Evolutionary conservation across 257 asterid species (phyloP), one percentile per base, ranked within the genome.

Genomic region (Penstemon davidsonii): DNA sequence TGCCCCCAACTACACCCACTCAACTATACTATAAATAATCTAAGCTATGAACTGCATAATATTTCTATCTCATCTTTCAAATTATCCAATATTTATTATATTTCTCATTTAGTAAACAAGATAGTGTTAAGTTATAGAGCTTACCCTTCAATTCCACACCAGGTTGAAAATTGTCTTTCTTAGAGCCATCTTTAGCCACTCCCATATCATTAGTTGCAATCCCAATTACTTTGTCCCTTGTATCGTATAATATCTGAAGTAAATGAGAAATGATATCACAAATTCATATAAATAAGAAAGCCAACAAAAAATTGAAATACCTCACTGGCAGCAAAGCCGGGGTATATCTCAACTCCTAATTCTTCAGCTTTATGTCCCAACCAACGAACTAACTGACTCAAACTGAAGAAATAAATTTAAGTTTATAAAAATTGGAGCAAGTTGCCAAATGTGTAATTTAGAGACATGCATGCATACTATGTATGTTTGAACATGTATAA

Each of bases 251-350:
- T 75, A 90, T 74, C 99, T 93, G 89, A 58, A 68, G 43, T 55
- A 60, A 25, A 76, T 55, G 60, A 62, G 11, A 45, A 68, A 63
- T 73, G 42, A 75, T 79, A 67, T 60, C 44, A 72, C 8, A 57
- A 58, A 9, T 53, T 54, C 25, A 66, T 25, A 25, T 25, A 64
- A 69, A 69, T 4, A 63, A 13, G 50, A 38, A 36, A 51, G 67
- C 45, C 39, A 56, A 18, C 13, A 58, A 5, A 49, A 66, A 54
- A 54, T 7, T 66, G 33, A 60, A 72, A 44, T 76, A 94, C 99
- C 99, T 94, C 99, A 76, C 91, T 84, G 76, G 97, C 99, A 68
- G 99, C 97, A 80, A 94, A 94, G 61, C 99, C 99, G 8, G 99
- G 96, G 82, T 94, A 94, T 77, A 94, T 87, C 79, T 94, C 97